Conservation (phyloP, 1,284 basidiomycete genomes). For the Exsudoporus floridanus region DNA sequence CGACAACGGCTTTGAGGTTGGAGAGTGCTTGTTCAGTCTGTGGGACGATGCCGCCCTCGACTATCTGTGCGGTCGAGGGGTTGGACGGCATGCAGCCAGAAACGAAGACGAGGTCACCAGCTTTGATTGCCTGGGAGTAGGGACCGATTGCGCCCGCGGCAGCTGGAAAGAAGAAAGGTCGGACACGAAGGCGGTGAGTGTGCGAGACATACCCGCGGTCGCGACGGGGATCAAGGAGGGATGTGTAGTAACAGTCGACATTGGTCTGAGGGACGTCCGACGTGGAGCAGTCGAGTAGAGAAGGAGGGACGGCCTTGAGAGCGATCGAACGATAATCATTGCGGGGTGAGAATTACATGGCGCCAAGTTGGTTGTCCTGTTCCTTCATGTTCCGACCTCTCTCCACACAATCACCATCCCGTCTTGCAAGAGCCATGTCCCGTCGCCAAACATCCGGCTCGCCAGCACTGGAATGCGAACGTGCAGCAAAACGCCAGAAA, state of each 20-base stretch:
- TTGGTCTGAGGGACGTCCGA: constrained; percentile 20
- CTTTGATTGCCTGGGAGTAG: constrained; percentile 87
- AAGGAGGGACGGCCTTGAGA: neutral
- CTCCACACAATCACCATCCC: neutral
- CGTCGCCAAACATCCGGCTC: constrained; percentile 53
- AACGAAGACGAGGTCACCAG: constrained; percentile 83
- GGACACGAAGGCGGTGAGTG: neutral
- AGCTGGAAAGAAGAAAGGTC: constrained; percentile 42
- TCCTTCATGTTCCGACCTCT: constrained; percentile 8
- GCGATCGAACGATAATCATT: neutral
- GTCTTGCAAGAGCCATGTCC: constrained; percentile 41
- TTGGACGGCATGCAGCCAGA: constrained; percentile 90
- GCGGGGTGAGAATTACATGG: neutral
- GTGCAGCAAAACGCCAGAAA: constrained; percentile 55
- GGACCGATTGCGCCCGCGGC: constrained; percentile 88
- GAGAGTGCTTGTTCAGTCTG: constrained; percentile 85
- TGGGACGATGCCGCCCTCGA: constrained; percentile 76
- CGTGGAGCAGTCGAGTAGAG: neutral
- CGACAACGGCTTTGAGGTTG: constrained; percentile 84
- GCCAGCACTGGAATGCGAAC: constrained; percentile 40
- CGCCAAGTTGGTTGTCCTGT: neutral
- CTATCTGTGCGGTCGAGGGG: constrained; percentile 73
- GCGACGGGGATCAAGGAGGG: constrained; percentile 53
- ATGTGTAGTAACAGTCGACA: constrained; percentile 50
- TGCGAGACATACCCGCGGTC: constrained; percentile 44